Percentiles rank a stretch among this genome's conserved stretches.
These are phyloP conservation scores for Ophiognomonia clavigignenti-juglandacearum DNA, from an alignment of 2,329 filamentous ascomycete genomes.

Conservation along the genomic window DNA sequence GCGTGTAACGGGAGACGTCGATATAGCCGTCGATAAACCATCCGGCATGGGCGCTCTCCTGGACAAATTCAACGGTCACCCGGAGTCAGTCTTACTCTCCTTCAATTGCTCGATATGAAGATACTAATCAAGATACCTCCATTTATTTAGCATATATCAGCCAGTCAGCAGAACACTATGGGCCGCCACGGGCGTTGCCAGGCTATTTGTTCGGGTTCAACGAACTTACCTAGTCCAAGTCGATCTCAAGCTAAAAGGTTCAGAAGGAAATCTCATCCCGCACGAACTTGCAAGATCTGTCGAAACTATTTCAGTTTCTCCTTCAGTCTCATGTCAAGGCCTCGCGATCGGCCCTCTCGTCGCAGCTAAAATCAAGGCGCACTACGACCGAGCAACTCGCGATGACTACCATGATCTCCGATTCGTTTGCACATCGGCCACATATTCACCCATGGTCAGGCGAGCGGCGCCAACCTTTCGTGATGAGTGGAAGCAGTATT, in stretches of 20 bases:
- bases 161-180: not conserved
- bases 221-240: not conserved
- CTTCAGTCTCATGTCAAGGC: not conserved
- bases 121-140: not conserved
- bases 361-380: not conserved
- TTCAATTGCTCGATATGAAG: not conserved
- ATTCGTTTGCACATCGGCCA: not conserved
- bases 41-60: not conserved
- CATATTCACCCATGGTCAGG: not conserved
- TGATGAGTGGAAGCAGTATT: not conserved
- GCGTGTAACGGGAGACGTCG: not conserved
- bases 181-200: not conserved
- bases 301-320: not conserved
- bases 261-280: not conserved
- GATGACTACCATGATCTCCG: not conserved
- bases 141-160: not conserved
- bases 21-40: not conserved
- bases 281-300: not conserved
- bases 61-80: not conserved
- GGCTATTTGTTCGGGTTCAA: not conserved
- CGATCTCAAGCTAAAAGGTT: not conserved
- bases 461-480: not conserved
- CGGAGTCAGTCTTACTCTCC: not conserved
- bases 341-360: not conserved
- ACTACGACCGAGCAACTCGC: not conserved